These are phyloP conservation scores for Orbilia quercus DNA, from an alignment of 2,329 filamentous ascomycete genomes.

Conservation along the genomic window DNA sequence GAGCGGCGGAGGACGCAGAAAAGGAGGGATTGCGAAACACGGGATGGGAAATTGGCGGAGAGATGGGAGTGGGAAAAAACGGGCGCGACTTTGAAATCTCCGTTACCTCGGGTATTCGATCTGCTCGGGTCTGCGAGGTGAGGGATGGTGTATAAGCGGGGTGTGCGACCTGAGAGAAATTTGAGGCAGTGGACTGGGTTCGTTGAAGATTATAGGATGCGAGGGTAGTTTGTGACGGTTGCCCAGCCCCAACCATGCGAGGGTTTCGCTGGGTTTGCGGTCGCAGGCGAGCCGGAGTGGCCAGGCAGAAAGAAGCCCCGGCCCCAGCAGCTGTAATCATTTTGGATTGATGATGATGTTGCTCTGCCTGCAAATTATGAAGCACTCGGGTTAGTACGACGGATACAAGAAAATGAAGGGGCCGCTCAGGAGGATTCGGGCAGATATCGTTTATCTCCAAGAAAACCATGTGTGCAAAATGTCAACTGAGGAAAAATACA, in stretches of 20 bases:
- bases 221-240: slow-evolving; percentile 43
- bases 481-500: slow-evolving; percentile 2
- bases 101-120: slow-evolving; percentile 55
- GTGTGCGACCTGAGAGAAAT: slow-evolving; percentile 36
- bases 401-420: slow-evolving; percentile 26
- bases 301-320: slow-evolving; percentile 59
- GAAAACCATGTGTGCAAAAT: slow-evolving; percentile 34
- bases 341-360: slow-evolving; percentile 56
- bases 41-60: slow-evolving; percentile 53
- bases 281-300: slow-evolving; percentile 59
- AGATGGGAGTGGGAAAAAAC: slow-evolving; percentile 55
- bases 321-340: slow-evolving; percentile 60
- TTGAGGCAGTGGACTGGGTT: slow-evolving; percentile 42
- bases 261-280: slow-evolving; percentile 58
- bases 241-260: slow-evolving; percentile 45
- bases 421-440: slow-evolving; percentile 30
- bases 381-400: slow-evolving; percentile 47
- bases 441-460: slow-evolving; percentile 45
- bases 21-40: slow-evolving; percentile 56
- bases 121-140: slow-evolving; percentile 42
- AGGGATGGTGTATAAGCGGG: slow-evolving; percentile 39
- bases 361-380: slow-evolving; percentile 37
- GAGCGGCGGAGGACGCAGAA: slow-evolving; percentile 52
- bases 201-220: slow-evolving; percentile 48
- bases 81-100: slow-evolving; percentile 50